Percentiles rank a stretch among this genome's conserved stretches.
Conservation (phyloP, 805 yeast genomes). For the Wickerhamomyces kurtzmanii region DNA sequence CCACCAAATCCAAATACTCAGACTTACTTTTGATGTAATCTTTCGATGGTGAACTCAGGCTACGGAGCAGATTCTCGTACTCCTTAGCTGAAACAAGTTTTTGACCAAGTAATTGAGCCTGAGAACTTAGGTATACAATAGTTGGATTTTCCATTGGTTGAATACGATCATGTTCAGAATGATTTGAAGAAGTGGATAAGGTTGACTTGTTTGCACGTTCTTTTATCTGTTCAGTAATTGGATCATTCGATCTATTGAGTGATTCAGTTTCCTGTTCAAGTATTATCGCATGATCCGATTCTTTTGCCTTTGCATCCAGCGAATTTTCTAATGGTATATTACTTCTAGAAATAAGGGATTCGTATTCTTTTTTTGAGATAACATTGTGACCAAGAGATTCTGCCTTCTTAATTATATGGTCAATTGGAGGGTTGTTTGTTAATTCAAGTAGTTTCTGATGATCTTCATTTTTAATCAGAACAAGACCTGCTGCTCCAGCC, state of each 20-base stretch:
- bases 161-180: constrained; percentile 1
- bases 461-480: constrained; percentile 6
- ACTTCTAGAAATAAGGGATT: neutral
- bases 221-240: constrained; percentile 6
- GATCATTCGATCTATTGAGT: constrained; percentile 2
- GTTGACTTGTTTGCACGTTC: no score
- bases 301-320: constrained; percentile 13
- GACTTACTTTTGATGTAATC: no score
- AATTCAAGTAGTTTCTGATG: constrained; percentile 6
- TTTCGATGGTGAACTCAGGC: constrained; percentile 4
- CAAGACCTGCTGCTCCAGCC: constrained; percentile 12
- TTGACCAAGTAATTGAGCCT: neutral
- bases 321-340: constrained; percentile 8
- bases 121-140: neutral
- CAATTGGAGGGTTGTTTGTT: constrained; percentile 15
- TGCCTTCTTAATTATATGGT: constrained; percentile 12
- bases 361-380: no score
- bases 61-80: constrained; percentile 1
- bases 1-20: constrained; percentile 4
- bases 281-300: constrained; percentile 6
- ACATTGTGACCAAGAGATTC: constrained; percentile 6
- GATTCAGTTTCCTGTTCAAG: constrained; percentile 7
- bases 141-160: neutral
- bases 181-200: no score
- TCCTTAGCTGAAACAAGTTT: neutral